A percentile compares a stretch with the other conserved stretches of the same genome.
Conservation (phyloP, 768 basidiomycete species). For the Dacryopinax primogenitus region DNA sequence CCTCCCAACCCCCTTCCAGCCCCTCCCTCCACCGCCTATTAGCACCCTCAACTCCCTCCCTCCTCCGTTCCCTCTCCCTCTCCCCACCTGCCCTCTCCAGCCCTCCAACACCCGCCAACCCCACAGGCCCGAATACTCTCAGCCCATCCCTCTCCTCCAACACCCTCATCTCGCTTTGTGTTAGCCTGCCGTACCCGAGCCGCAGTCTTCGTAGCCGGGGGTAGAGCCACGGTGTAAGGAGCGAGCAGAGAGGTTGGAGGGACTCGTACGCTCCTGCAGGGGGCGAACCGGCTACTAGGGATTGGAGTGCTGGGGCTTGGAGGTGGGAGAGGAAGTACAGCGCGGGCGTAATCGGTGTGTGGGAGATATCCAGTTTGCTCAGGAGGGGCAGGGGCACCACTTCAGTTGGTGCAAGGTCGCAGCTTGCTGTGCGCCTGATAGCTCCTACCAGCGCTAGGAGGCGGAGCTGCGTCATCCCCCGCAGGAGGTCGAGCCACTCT, state of each 20-base stretch:
- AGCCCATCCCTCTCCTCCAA: not conserved
- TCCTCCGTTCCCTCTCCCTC: too few relatives aligned
- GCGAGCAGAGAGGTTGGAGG: not conserved
- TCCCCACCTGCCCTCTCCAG: too few relatives aligned
- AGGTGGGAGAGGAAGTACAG: not conserved
- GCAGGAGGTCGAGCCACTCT: not conserved
- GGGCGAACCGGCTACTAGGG: not conserved
- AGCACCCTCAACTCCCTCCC: not conserved
- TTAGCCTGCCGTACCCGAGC: not conserved
- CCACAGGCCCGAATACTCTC: not conserved
- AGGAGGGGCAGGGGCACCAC: not conserved
- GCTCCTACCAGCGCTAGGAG: not conserved
- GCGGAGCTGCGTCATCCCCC: not conserved
- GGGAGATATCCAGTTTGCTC: not conserved
- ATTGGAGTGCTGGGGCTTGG: not conserved
- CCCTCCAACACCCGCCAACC: too few relatives aligned
- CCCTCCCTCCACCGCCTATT: not conserved
- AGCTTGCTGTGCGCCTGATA: not conserved
- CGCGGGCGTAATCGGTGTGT: not conserved
- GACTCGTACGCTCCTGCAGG: not conserved
- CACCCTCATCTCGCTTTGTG: not conserved
- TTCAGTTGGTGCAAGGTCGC: not conserved
- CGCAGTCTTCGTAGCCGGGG: not conserved
- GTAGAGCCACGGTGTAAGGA: not conserved
- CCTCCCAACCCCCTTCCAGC: not conserved